Evolutionary conservation across 2,329 filamentous ascomycete species (phyloP), one percentile per base, ranked within the genome.

Genomic region (Teratosphaeria nubilosa): DNA sequence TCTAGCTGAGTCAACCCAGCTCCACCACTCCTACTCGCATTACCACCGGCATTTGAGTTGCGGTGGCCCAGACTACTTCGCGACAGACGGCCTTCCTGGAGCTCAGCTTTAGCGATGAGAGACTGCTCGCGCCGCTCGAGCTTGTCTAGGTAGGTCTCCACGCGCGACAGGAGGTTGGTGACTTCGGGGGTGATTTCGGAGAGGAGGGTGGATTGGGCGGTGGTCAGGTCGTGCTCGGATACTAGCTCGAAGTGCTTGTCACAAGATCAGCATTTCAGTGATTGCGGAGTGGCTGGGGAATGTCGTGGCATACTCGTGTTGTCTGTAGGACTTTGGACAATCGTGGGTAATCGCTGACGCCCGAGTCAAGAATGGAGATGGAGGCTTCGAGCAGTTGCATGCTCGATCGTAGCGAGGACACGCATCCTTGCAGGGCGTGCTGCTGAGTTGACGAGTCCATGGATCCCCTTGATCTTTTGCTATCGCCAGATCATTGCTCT

Each of bases 181-280:
- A 95, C 88, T 72, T 90, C 91, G 9, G 91, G 91, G n/a, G 87
- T 86, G 65, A 96, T 94, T 71, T 95, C 91, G 68, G 90, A 88
- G 66, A 91, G 86, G 20, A 96, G 83, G 4, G 90, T 86, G 64
- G 88, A 80, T 74, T 96, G 91, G 32, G 91, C 91, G 62, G 86
- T 82, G 61, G 86, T 85, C 51, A 96, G 83, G 55, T 88, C 88
- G 13, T 87, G 84, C 71, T 95, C 90, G 16, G 91, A 89, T 65
- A 96, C 88, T 50, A 96, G 85, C 73, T 96, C 91, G 75, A 95
- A 96, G 76, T 96, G 91, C 86, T 95, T 54, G 20, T n/a, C 10
- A 14, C 6, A 4, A 4, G 30, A 22, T 24, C 16, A 34, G 53
- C 25, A 53, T 30, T 13, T 30, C 7, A n/a, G n/a, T n/a, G 31